Conservation (phyloP, 1,284 basidiomycete genomes). For the Anthracocystis panici-leucophaei region DNA sequence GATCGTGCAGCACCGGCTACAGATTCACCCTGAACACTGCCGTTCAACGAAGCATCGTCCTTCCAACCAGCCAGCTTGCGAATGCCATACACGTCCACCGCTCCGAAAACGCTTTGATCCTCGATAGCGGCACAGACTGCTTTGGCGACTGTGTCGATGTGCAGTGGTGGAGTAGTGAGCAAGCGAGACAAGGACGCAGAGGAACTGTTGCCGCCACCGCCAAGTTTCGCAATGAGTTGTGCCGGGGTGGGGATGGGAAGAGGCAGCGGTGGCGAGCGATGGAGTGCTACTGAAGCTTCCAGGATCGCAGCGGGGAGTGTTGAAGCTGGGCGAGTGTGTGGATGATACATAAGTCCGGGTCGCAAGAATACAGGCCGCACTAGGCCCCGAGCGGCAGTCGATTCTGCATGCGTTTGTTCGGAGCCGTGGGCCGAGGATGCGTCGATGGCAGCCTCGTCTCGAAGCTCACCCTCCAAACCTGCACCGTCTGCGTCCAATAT, state of each 20-base stretch:
- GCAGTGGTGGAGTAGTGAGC: conserved; percentile 85
- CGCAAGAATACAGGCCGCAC: conserved; percentile 47
- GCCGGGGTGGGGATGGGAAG: conserved; percentile 77
- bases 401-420: neutral
- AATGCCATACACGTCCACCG: conserved; percentile 52
- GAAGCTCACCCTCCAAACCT: conserved; percentile 39
- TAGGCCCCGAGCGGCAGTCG: conserved; percentile 1
- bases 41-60: conserved; percentile 34
- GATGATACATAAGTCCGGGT: conserved; percentile 92
- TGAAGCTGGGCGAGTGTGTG: conserved; percentile 87
- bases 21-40: conserved; percentile 16
- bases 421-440: neutral
- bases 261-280: conserved; percentile 41
- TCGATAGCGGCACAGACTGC: conserved; percentile 77
- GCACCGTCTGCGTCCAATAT: conserved; percentile 51
- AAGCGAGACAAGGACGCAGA: conserved; percentile 79
- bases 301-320: conserved; percentile 87
- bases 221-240: conserved; percentile 36
- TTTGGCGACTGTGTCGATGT: conserved; percentile 93
- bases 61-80: conserved; percentile 60
- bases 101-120: conserved; percentile 56
- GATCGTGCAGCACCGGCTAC: conserved; percentile 7
- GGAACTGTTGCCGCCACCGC: conserved; percentile 15
- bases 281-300: conserved; percentile 73
- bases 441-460: conserved; percentile 17